Percentiles rank a stretch among this genome's conserved stretches.
phyloP scores from a whole-genome alignment of 768 basidiomycete species.

The Hygrophoropsis aurantiaca region DNA sequence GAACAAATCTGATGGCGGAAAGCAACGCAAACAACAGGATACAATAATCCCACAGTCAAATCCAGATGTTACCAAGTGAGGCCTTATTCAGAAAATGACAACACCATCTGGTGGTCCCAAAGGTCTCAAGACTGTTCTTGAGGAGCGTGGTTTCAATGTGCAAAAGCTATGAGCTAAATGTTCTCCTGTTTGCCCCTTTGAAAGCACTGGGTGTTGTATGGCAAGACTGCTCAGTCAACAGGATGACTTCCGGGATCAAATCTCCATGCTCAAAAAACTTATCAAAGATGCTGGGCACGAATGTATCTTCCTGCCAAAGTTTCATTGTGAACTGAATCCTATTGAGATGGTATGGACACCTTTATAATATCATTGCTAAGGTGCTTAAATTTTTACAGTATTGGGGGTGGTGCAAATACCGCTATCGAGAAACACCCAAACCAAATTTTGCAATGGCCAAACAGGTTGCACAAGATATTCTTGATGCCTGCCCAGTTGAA shows the following conservation, averaged over 20 bases:
- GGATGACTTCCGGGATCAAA: conserved; percentile 25
- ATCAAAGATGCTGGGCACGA: conserved; percentile 23
- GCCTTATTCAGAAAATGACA: conserved; percentile 35
- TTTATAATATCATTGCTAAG: background rate
- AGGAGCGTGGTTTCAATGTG: conserved; percentile 41
- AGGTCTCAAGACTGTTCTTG: conserved; percentile 6
- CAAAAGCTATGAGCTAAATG: conserved; percentile 32
- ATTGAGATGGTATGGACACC: no score
- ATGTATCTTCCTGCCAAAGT: conserved; percentile 31
- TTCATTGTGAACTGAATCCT: no score
- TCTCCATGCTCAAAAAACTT: conserved; percentile 19
- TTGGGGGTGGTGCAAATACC: conserved; percentile 22
- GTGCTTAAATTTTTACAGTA: conserved; percentile 11
- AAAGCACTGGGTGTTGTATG: conserved; percentile 25
- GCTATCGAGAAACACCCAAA: conserved; percentile 13
- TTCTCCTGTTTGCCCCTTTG: conserved; percentile 18
- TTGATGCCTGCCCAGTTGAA: conserved; percentile 36
- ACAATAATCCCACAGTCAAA: conserved; percentile 24
- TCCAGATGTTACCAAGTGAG: conserved; percentile 3
- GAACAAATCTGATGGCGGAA: conserved; percentile 20
- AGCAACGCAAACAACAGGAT: conserved; percentile 16
- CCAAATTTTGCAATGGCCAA: conserved; percentile 33
- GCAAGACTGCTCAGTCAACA: conserved; percentile 23
- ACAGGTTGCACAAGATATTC: conserved; percentile 17
- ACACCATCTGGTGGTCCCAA: conserved; percentile 22